Evolutionary conservation across 2,329 filamentous ascomycete species (phyloP), one percentile per base, ranked within the genome.

Genomic region (Microcera coccophila): DNA sequence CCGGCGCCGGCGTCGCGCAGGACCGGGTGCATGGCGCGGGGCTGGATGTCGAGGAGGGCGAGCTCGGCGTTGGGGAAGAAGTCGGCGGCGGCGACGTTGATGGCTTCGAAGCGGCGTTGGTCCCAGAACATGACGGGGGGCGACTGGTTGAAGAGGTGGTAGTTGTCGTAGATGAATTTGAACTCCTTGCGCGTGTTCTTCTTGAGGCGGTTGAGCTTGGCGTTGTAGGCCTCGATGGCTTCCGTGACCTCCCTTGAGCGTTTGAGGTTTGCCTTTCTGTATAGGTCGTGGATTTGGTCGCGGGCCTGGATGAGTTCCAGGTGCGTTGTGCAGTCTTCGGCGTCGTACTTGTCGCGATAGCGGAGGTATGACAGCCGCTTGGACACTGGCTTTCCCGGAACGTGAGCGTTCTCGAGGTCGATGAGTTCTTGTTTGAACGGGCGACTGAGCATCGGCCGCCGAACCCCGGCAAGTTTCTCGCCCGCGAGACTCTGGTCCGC

Each of bases 61-160:
- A 79, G 69, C 5, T 72, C 67, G 8, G 72, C 63, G 18, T 74
- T 69, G 2, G 87, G 88, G 61, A 74, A 87, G 55, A 88, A 84
- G 51, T 95, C 90, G 1, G 74, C 57, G 0, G 64, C 39, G 4
- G 69, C 47, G 3, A 79, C 75, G 18, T 69, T 63, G 14, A 95
- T 69, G 0, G 88, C 85, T 55, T 95, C 87, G 55, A 79, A 81
- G 2, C 71, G 66, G 14, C 90, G 81, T 2, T 76, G 73, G 62
- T 95, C 88, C 80, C 83, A 90, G 19, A 72, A 55, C 3, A 91
- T 62, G 1, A 74, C 54, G 0, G 80, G 76, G 2, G 73, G 69
- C 1, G 70, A 54, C 62, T 74, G 69, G 38, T 66, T 61, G 54
- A 75, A 70, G 14, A 75, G 51, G 49, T 78, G 75, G 34, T 73